phyloP scores from a whole-genome alignment of 169 alveolate genomes.

The Cryptosporidium tyzzeri region DNA sequence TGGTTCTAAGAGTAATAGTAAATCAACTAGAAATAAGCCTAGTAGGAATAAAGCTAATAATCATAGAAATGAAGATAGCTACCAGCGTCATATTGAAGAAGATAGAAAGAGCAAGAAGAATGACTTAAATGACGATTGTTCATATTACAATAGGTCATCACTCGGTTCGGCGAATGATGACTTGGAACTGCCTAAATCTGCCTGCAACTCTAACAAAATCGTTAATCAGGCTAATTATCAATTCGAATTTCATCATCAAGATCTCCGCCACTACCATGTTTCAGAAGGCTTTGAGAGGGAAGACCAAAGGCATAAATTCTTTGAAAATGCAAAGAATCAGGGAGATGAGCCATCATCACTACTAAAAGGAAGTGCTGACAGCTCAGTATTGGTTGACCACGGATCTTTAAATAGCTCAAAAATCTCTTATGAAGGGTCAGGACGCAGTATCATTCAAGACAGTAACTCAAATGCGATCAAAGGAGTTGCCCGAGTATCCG shows the following conservation, averaged over 20 bases:
- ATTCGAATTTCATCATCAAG: not conserved
- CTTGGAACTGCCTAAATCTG: not conserved
- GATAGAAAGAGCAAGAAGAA: not conserved
- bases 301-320: not conserved
- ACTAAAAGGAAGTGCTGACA: not conserved
- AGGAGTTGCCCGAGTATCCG: not conserved
- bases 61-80: not conserved
- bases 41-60: not conserved
- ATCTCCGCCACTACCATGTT: not conserved
- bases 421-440: not conserved
- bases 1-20: not conserved
- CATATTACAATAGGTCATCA: not conserved
- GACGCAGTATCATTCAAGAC: not conserved
- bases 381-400: not conserved
- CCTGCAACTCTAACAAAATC: not conserved
- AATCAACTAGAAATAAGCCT: not conserved
- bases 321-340: slow-evolving; percentile 5
- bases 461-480: not conserved
- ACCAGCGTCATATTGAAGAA: not conserved
- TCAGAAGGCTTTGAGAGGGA: not conserved
- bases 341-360: not conserved
- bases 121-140: not conserved
- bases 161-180: not conserved
- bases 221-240: not conserved
- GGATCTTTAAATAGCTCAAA: not conserved